phyloP scores from a whole-genome alignment of 495 filamentous ascomycete species.

The Aspergillus sclerotiicarbonarius region DNA sequence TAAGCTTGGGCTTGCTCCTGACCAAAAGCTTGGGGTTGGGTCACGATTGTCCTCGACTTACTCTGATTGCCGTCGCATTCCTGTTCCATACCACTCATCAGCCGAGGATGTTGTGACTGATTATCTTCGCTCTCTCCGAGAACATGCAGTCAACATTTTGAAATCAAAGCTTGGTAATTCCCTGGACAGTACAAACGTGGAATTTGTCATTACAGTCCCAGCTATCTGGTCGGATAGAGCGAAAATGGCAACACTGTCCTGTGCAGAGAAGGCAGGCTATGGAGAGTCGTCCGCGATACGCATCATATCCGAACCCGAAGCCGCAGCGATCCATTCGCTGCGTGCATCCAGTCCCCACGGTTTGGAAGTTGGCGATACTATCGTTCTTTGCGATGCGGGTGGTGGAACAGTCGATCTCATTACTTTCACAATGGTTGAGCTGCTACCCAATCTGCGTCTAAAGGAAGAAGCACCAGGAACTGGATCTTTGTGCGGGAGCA shows the following conservation, averaged over 20 bases:
- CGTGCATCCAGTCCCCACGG: constrained; percentile 63
- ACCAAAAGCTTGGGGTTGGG: constrained; percentile 14
- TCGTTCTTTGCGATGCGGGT: constrained; percentile 73
- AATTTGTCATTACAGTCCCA: constrained; percentile 62
- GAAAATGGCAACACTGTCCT: constrained; percentile 63
- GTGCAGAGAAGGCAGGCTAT: constrained; percentile 68
- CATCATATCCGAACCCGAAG: constrained; percentile 74
- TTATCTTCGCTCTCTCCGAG: constrained; percentile 51
- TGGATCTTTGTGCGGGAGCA: constrained; percentile 64
- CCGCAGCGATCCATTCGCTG: constrained; percentile 70
- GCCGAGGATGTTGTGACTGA: constrained; percentile 62
- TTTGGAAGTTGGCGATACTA: constrained; percentile 61
- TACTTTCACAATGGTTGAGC: constrained; percentile 35
- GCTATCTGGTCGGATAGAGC: constrained; percentile 74
- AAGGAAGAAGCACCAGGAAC: constrained; percentile 63
- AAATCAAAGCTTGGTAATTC: constrained; percentile 56
- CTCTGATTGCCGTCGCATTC: constrained; percentile 24
- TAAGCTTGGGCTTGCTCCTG: constrained; percentile 45
- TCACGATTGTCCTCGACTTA: constrained; percentile 19
- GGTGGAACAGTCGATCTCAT: constrained; percentile 78
- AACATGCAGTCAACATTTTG: constrained; percentile 25
- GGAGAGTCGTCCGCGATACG: constrained; percentile 56
- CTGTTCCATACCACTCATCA: constrained; percentile 42
- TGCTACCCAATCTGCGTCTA: constrained; percentile 45
- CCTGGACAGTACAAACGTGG: constrained; percentile 59